Conservation (phyloP, 2,329 filamentous ascomycete genomes). For the Thermothelomyces thermophilus region DNA sequence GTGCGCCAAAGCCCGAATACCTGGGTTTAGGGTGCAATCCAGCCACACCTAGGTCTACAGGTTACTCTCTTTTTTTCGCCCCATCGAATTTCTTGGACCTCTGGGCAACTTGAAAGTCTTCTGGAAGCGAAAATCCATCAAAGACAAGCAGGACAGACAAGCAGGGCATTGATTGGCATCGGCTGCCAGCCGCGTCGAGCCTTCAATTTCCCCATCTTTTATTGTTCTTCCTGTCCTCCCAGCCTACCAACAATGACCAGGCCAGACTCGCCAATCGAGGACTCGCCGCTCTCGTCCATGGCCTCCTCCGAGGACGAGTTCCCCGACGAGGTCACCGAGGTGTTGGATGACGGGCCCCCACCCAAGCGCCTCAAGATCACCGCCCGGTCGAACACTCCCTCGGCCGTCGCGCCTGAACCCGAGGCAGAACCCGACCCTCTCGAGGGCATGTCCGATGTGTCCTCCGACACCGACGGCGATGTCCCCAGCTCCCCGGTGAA, state of each 20-base stretch:
- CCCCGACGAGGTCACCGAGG: conserved; percentile 41
- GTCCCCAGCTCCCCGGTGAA: conserved; percentile 65
- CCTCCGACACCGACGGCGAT: conserved; percentile 83
- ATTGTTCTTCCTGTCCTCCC: background rate
- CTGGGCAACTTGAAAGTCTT: no score
- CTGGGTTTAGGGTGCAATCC: background rate
- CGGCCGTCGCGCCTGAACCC: conserved; percentile 38
- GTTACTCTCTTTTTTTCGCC: background rate
- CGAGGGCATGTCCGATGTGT: conserved; percentile 64
- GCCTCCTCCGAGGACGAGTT: conserved; percentile 41
- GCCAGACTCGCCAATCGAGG: conserved; percentile 32
- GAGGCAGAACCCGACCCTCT: conserved; percentile 47
- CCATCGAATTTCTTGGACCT: background rate
- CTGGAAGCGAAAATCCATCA: no score
- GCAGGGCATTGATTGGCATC: background rate
- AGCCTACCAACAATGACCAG: conserved; percentile 13
- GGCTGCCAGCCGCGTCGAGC: background rate
- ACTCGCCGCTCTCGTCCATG: conserved; percentile 44
- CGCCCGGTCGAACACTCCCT: conserved; percentile 38
- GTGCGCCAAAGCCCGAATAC: background rate
- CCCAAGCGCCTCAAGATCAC: conserved; percentile 42
- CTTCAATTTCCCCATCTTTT: background rate
- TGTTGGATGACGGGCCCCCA: conserved; percentile 38
- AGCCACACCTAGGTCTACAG: no score
- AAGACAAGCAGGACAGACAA: no score